Percentiles rank a stretch among this genome's conserved stretches.
Conservation (phyloP, 495 filamentous ascomycete genomes). For the Podospora anserina region DNA sequence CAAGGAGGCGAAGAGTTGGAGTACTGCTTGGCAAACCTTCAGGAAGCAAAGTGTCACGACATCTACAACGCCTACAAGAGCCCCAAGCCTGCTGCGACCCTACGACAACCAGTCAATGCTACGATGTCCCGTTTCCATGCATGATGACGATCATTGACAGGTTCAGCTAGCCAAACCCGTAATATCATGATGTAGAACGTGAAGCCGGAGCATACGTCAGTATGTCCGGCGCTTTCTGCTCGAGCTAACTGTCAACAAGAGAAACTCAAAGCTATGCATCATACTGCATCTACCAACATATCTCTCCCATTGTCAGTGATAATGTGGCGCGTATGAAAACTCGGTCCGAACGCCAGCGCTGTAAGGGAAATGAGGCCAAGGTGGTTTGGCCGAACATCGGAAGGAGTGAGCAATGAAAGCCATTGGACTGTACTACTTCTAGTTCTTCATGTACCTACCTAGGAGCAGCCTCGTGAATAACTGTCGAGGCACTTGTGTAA, state of each 20-base stretch:
- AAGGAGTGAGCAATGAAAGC: background rate
- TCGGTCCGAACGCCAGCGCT: background rate
- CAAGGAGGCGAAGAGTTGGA: background rate
- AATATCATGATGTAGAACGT: background rate
- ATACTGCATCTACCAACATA: background rate
- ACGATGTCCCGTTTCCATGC: background rate
- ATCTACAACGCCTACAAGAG: no score
- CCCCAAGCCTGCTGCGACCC: background rate
- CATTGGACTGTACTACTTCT: background rate
- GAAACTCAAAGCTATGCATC: background rate
- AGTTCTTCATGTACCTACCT: no score
- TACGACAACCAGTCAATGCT: background rate
- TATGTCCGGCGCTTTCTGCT: background rate
- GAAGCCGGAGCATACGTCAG: background rate
- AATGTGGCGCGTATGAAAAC: background rate
- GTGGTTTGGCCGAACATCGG: background rate
- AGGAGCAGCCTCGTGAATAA: no score
- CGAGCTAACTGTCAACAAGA: background rate
- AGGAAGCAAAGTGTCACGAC: background rate
- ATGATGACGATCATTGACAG: background rate
- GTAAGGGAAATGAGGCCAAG: background rate
- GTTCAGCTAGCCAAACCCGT: background rate
- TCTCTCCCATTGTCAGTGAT: background rate
- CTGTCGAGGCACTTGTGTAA: no score
- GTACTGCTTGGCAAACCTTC: background rate